A percentile compares a stretch with the other conserved stretches of the same genome.
These are phyloP conservation scores for Candida ascalaphidarum DNA, from an alignment of 805 yeast genomes.

Conservation along the genomic window DNA sequence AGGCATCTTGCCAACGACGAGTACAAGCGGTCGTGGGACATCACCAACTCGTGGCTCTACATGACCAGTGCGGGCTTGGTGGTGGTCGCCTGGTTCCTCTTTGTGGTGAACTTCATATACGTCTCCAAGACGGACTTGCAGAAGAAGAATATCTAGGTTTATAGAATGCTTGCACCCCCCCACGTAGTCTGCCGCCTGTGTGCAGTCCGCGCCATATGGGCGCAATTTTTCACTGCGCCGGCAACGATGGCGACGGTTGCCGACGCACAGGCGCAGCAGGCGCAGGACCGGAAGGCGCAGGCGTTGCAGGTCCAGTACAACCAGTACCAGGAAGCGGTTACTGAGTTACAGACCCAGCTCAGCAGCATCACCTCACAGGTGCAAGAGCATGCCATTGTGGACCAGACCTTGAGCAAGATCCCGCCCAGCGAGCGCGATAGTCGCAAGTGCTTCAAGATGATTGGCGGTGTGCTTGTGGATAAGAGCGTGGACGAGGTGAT, in stretches of 20 bases:
- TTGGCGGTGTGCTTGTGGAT: conserved; percentile 87
- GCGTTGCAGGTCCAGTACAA: conserved; percentile 34
- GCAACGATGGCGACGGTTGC: too few species aligned
- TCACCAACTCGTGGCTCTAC: conserved; percentile 90
- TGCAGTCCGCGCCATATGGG: too few species aligned
- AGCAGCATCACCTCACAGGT: conserved; percentile 26
- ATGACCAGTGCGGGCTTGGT: conserved; percentile 64
- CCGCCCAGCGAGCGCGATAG: conserved; percentile 28
- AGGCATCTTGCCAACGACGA: conserved; percentile 96
- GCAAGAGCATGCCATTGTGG: conserved; percentile 34
- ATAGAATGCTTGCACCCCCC: too few species aligned
- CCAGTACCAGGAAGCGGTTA: conserved; percentile 26
- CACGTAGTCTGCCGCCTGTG: too few species aligned
- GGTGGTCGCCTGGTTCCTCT: conserved; percentile 65
- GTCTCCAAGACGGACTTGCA: conserved; percentile 19
- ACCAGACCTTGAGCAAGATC: conserved; percentile 27
- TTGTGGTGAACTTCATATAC: conserved; percentile 57
- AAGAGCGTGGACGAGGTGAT: conserved; percentile 71
- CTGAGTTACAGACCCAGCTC: conserved; percentile 30
- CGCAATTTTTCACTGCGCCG: too few species aligned
- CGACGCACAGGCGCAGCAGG: background rate
- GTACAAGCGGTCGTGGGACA: conserved; percentile 86
- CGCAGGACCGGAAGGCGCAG: conserved; percentile 27
- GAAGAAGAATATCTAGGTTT: conserved; percentile 20
- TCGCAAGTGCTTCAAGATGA: conserved; percentile 85